Evolutionary conservation across 305 asterid species (phyloP), one percentile per base, ranked within the genome.

Genomic region (Salvia sclarea): DNA sequence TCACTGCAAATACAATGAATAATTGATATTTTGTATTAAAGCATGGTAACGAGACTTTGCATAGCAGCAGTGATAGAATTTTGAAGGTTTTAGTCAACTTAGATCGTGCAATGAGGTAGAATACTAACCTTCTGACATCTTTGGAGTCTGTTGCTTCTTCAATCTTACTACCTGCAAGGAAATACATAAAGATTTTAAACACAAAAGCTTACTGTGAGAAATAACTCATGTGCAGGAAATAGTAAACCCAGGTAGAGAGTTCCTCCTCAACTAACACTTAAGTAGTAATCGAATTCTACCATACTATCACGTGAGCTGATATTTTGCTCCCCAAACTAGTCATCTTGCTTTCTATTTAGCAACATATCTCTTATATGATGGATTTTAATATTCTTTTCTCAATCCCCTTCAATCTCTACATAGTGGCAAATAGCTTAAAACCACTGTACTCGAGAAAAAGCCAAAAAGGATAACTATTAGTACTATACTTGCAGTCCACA

Each of bases 141-240:
- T 63, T 54, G 10, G 80, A 61, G 67, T 77, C 82, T 8, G 85
- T 70, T 25, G 81, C 84, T 76, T 66, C 84, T 31, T 79, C 70
- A 18, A 50, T 57, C 76, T 76, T 65, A 44, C 79, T 82, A 54
- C 86, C 96, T 88, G 18, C 73, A 70, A 65, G 48, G 68, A 69
- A 11, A 49, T 69, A 69, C n/a, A 28, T 0, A 64, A 4, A 54
- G 52, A 60, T 52, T 53, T 68, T 52, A 41, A 40, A 72, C 50
- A 69, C 60, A 37, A 16, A 54, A 21, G 11, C 16, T 38, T 48
- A 20, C 24, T 52, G 31, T 40, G 28, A 33, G 68, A 62, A 64
- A 64, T 14, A 4, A 25, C 37, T n/a, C 56, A 8, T 33, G 35
- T 31, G 17, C 40, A 54, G 25, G 65, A 44, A 62, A 54, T 13